phyloP scores from a whole-genome alignment of 2,329 filamentous ascomycete genomes.

The Chaetomium globosum region DNA sequence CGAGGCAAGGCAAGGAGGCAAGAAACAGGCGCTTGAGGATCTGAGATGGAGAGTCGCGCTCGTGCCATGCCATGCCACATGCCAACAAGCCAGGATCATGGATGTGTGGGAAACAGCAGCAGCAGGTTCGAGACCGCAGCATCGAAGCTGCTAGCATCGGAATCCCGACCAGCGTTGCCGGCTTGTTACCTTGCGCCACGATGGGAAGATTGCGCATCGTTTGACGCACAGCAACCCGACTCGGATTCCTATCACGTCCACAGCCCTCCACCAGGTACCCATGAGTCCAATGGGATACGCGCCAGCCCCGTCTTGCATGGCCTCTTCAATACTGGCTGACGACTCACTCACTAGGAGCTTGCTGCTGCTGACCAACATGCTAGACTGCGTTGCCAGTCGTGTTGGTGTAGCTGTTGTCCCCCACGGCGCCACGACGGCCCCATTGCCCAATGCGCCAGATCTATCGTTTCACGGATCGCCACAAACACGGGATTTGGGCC shows the following conservation, averaged over 20 bases:
- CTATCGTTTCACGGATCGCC: slow-evolving; percentile 26
- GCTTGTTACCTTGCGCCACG: background rate
- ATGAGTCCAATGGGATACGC: background rate
- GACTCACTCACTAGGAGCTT: background rate
- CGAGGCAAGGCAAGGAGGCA: background rate
- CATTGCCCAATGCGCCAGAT: slow-evolving; percentile 20
- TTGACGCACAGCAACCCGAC: background rate
- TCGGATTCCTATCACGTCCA: background rate
- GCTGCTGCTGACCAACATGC: background rate
- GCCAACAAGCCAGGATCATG: slow-evolving; percentile 9
- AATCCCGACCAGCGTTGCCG: background rate
- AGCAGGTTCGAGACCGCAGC: slow-evolving; percentile 1
- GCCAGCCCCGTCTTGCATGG: background rate
- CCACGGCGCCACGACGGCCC: slow-evolving; percentile 3
- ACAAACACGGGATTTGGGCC: slow-evolving; percentile 10
- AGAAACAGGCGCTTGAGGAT: background rate
- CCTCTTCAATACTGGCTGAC: background rate
- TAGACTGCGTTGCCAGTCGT: no score
- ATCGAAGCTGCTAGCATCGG: background rate
- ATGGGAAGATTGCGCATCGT: background rate
- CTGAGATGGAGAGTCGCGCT: no score
- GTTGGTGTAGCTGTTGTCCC: background rate
- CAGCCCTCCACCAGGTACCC: no score
- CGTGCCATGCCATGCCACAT: background rate
- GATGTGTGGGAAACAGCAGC: background rate